Evolutionary conservation across 2,329 filamentous ascomycete genomes (phyloP).

Genomic region (Fusarium mangiferae): DNA sequence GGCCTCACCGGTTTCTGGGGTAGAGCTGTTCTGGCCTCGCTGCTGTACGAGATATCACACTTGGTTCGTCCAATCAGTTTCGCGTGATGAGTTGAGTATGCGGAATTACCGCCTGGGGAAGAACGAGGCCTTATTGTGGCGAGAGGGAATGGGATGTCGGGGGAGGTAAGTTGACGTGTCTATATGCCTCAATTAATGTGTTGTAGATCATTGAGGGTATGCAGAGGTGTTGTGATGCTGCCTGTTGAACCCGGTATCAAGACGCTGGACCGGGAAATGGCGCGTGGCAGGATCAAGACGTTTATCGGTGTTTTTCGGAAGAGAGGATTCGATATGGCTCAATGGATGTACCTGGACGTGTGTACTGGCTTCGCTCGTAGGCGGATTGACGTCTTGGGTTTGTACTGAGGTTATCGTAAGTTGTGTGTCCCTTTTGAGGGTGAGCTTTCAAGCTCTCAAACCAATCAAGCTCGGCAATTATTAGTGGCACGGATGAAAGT

Average conservation of each 20-base stretch:
- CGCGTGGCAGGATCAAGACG: background rate
- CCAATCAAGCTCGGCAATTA: background rate
- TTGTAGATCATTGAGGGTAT: background rate
- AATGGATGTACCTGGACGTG: background rate
- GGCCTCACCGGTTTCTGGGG: constrained; percentile 32
- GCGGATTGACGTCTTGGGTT: background rate
- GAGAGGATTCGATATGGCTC: background rate
- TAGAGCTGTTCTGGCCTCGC: constrained; percentile 14
- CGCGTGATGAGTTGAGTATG: background rate
- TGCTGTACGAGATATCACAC: constrained; percentile 18
- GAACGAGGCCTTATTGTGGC: constrained; percentile 13
- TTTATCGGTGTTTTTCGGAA: no score
- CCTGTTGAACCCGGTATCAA: background rate
- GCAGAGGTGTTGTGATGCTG: background rate
- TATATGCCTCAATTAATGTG: constrained; percentile 16
- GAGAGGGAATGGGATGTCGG: constrained; percentile 7
- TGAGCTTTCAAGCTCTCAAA: no score
- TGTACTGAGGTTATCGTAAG: background rate
- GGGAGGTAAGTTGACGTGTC: background rate
- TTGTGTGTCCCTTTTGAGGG: no score
- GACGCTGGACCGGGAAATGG: background rate
- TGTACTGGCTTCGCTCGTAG: background rate
- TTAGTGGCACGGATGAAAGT: accelerated
- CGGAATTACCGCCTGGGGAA: constrained; percentile 5
- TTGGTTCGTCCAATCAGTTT: constrained; percentile 22